Conservation (phyloP, 1,139 yeast genomes). For the Suhomyces taliae region DNA sequence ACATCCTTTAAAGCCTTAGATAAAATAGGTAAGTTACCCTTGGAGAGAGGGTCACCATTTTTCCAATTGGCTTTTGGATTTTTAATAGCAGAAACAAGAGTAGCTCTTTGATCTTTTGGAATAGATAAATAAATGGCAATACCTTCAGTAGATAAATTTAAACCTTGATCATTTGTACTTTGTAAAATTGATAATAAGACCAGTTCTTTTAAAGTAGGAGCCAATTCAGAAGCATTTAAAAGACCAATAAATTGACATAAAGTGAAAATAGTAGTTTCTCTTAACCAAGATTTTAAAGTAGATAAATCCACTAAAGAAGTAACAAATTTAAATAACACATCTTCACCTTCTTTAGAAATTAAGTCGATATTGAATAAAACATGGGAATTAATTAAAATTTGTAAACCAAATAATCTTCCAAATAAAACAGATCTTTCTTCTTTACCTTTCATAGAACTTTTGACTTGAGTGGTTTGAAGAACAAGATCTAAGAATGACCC, state of each 20-base stretch:
- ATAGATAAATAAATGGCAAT: conserved; percentile 65
- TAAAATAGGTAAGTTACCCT: conserved; percentile 60
- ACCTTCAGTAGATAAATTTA: conserved; percentile 76
- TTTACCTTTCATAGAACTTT: conserved; percentile 66
- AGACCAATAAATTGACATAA: conserved; percentile 51
- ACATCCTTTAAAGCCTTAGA: conserved; percentile 68
- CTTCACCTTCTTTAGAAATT: conserved; percentile 25
- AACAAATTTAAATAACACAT: conserved; percentile 39
- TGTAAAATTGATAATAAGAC: conserved; percentile 36
- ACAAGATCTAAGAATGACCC: conserved; percentile 45
- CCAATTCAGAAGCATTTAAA: conserved; percentile 17
- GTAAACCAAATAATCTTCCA: conserved; percentile 85
- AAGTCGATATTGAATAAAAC: conserved; percentile 37
- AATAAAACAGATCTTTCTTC: conserved; percentile 79
- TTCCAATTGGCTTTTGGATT: conserved; percentile 58
- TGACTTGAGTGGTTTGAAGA: conserved; percentile 40
- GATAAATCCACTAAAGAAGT: conserved; percentile 59
- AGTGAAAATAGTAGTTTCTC: conserved; percentile 78
- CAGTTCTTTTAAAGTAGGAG: conserved; percentile 18
- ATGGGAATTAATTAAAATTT: conserved; percentile 64
- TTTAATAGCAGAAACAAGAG: conserved; percentile 24
- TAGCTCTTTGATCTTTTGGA: conserved; percentile 31
- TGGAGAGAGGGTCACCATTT: conserved; percentile 66
- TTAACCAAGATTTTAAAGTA: conserved; percentile 72
- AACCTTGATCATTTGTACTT: conserved; percentile 50